Conservation (phyloP, 306 rosid species). For the Luffa aegyptiaca region DNA sequence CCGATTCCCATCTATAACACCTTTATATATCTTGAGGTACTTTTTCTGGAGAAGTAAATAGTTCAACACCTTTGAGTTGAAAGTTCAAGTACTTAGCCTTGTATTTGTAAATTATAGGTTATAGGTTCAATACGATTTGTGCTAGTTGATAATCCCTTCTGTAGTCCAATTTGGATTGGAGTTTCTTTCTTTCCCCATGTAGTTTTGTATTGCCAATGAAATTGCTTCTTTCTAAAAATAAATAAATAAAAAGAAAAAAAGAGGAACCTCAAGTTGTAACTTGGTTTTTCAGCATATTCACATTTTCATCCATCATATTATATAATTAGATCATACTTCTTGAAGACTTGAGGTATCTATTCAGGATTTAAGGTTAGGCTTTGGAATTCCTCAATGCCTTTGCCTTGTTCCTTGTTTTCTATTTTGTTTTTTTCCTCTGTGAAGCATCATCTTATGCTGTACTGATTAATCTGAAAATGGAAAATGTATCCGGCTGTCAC, state of each 20-base stretch:
- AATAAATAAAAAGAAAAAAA: background rate
- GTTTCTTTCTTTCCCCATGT: background rate
- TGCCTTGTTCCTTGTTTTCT: background rate
- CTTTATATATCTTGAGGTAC: background rate
- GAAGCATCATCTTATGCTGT: background rate
- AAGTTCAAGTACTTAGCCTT: background rate
- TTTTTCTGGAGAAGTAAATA: background rate
- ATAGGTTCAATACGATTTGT: background rate
- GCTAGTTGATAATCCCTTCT: background rate
- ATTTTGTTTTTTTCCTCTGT: background rate
- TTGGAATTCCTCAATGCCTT: background rate
- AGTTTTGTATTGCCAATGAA: background rate
- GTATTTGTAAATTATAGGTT: background rate
- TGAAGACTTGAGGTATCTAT: background rate
- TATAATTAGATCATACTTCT: background rate
- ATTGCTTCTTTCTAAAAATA: background rate
- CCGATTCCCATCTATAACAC: background rate
- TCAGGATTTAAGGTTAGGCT: background rate
- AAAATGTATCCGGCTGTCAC: background rate
- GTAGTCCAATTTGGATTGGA: background rate
- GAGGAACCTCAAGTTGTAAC: background rate
- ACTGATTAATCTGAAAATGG: background rate
- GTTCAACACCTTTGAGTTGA: background rate
- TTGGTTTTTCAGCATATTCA: background rate
- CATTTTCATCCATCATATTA: background rate